phyloP scores from a whole-genome alignment of 805 yeast species.

The Zygosaccharomyces gambellarensis region DNA sequence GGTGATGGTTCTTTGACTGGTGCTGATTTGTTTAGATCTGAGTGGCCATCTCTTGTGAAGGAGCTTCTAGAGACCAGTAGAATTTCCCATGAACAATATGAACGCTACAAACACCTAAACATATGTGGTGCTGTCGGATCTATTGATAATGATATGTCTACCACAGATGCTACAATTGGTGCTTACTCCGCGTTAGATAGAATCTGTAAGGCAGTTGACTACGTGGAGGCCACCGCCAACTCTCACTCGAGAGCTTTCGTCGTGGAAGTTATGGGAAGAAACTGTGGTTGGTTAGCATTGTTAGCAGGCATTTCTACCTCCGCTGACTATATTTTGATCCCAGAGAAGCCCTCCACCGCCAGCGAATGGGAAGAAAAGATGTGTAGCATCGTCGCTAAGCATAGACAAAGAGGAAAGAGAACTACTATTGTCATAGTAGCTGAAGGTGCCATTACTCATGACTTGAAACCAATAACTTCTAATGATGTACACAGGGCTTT shows the following conservation, averaged over 20 bases:
- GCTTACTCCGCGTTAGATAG: slow-evolving; percentile 67
- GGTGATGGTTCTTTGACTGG: slow-evolving; percentile 79
- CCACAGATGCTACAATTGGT: slow-evolving; percentile 73
- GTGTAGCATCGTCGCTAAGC: slow-evolving; percentile 57
- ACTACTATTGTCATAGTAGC: slow-evolving; percentile 78
- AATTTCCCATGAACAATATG: slow-evolving; percentile 43
- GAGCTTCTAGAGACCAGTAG: slow-evolving; percentile 45
- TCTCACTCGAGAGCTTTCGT: slow-evolving; percentile 82
- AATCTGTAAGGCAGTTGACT: slow-evolving; percentile 65
- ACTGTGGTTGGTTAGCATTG: slow-evolving; percentile 83
- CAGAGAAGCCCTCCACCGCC: slow-evolving; percentile 67
- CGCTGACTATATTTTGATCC: slow-evolving; percentile 76
- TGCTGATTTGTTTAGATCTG: slow-evolving; percentile 65
- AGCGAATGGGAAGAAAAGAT: slow-evolving; percentile 64
- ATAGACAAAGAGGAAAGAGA: slow-evolving; percentile 67
- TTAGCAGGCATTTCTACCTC: slow-evolving; percentile 78
- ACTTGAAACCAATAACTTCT: slow-evolving; percentile 61
- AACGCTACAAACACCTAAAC: slow-evolving; percentile 48
- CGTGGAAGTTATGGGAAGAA: slow-evolving; percentile 85
- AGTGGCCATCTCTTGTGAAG: slow-evolving; percentile 63
- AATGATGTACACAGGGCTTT: slow-evolving; percentile 61
- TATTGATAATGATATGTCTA: slow-evolving; percentile 75
- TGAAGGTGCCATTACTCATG: slow-evolving; percentile 75
- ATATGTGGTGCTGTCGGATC: slow-evolving; percentile 72
- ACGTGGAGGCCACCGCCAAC: slow-evolving; percentile 77